phyloP scores from a whole-genome alignment of 306 rosid species.

The Gleditsia sinensis region DNA sequence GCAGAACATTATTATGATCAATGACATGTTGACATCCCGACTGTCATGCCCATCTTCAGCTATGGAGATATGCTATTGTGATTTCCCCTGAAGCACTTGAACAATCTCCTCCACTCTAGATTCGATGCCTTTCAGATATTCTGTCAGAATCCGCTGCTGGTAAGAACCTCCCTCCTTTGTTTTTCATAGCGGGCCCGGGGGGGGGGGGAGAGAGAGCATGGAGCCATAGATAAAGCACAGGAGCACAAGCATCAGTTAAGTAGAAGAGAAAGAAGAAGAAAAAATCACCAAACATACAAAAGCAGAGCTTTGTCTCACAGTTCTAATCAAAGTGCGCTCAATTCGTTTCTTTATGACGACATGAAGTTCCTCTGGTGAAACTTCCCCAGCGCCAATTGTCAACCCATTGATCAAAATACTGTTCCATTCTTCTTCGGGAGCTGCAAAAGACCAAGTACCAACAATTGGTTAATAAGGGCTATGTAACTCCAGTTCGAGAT shows the following conservation, averaged over 20 bases:
- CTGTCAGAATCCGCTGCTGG: constrained; percentile 77
- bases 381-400: constrained; percentile 70
- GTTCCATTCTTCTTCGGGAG: constrained; percentile 92
- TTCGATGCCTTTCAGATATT: constrained; percentile 86
- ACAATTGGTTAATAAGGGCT: constrained; percentile 1
- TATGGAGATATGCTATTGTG: constrained; percentile 34
- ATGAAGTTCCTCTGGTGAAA: constrained; percentile 66
- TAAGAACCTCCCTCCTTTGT: constrained; percentile 91
- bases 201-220: constrained; percentile 19
- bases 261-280: constrained; percentile 11
- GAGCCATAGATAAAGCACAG: constrained; percentile 26
- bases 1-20: constrained; percentile 23
- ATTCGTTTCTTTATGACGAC: constrained; percentile 79
- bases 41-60: constrained; percentile 6
- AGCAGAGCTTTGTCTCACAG: constrained; percentile 55
- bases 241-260: constrained; percentile 20
- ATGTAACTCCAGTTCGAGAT: constrained; percentile 11
- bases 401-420: constrained; percentile 70
- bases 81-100: constrained; percentile 62
- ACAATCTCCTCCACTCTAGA: constrained; percentile 72
- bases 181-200: constrained; percentile 4
- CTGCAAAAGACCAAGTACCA: constrained; percentile 48
- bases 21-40: constrained; percentile 19
- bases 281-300: not conserved
- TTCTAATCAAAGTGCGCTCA: constrained; percentile 88